Evolutionary conservation across 805 yeast genomes (phyloP), one percentile per base, ranked within the genome.

Genomic region (Yarrowia deformans): DNA sequence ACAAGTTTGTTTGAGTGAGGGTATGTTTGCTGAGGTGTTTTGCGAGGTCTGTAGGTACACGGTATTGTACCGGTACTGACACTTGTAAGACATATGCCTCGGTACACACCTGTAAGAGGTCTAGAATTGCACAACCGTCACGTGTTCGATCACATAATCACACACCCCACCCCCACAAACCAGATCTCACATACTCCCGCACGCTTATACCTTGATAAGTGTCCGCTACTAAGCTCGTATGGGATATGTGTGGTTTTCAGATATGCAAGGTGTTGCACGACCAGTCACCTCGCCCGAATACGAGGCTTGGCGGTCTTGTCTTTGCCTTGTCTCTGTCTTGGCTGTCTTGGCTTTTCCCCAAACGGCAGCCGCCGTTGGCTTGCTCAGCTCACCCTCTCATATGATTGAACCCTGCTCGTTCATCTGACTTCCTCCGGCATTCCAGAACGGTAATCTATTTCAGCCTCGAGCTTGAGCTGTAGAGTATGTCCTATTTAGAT

Each of bases 231-330:
- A 34, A 32, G 14, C 35, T 49, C 37, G 37, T 32, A 49, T 48
- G n/a, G 35, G 29, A 23, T 23, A 23, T 23, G 29, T 23, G 29
- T 23, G 9, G 6, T 10, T n/a, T 45, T 9, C 37, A 3, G n/a
- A 7, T 34, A 34, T 34, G 37, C 37, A 34, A 34, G 10, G 37
- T 34, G 37, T 34, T 8, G 37, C 10, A 34, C 37, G 37, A 34
- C 37, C 37, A 8, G 37, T 34, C 29, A 23, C 29, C 14, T 23
- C 2, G 32, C n/a, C 3, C 29, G 8, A 50, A 35, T 52, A 52
- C 58, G 58, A 52, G 29, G 58, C 58, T 52, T 52, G 58, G 58
- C 58, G 43, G 43, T 18, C 39, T 32, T 32, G 39, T n/a, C 37
- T 9, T 16, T 32, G 52, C 12, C 37, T 49, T 49, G 37, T 19